Evolutionary conservation across 2,329 filamentous ascomycete genomes (phyloP).

Genomic region (Raffaelea arxii): DNA sequence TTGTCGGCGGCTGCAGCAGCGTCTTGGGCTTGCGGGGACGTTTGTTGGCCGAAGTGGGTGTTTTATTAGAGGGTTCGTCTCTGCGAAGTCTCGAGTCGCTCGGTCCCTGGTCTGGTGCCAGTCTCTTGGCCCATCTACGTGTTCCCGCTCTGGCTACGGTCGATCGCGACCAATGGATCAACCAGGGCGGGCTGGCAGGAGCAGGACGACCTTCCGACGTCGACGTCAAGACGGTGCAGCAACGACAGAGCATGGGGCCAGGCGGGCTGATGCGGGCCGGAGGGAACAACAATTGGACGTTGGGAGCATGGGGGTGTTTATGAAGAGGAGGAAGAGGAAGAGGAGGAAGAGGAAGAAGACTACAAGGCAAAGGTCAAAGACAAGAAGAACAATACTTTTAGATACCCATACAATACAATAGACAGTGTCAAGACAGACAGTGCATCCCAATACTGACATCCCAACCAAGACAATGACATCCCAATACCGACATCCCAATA

Average conservation of each 20-base stretch:
- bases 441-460: too few species aligned
- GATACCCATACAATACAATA: too few species aligned
- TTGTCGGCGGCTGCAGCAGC: slow-evolving; percentile 71
- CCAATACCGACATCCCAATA: too few species aligned
- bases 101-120: slow-evolving; percentile 67
- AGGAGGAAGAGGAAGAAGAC: not conserved
- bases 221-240: slow-evolving; percentile 44
- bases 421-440: too few species aligned
- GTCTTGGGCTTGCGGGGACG: slow-evolving; percentile 72
- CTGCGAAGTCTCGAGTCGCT: slow-evolving; percentile 59
- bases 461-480: too few species aligned
- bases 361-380: too few species aligned
- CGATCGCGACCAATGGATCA: slow-evolving; percentile 62
- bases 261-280: slow-evolving; percentile 7
- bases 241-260: slow-evolving; percentile 54
- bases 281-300: slow-evolving; percentile 44
- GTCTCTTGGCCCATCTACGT: slow-evolving; percentile 58
- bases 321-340: slow-evolving; percentile 12
- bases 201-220: slow-evolving; percentile 51
- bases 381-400: too few species aligned
- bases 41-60: slow-evolving; percentile 63
- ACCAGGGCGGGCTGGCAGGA: slow-evolving; percentile 52
- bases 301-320: slow-evolving; percentile 51
- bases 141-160: slow-evolving; percentile 59
- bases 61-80: too few species aligned